Percentiles rank a stretch among this genome's conserved stretches.
These are phyloP conservation scores for Malassezia equina DNA, from an alignment of 1,284 basidiomycete species.

Conservation along the genomic window DNA sequence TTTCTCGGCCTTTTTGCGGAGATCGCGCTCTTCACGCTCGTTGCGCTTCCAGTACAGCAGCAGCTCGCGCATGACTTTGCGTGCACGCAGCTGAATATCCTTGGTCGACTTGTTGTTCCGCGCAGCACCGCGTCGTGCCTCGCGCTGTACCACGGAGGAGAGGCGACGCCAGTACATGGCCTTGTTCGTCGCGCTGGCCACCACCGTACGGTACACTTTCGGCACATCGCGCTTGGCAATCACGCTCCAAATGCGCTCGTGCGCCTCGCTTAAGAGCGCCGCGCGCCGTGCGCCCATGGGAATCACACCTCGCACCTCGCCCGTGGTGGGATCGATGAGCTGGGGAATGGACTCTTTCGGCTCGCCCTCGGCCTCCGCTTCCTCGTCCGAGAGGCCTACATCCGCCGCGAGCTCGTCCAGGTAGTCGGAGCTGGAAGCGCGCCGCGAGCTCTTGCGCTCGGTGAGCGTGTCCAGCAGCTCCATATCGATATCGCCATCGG, in stretches of 20 bases:
- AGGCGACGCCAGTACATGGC: conserved; percentile 64
- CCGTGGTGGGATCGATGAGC: conserved; percentile 16
- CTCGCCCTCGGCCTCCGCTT: conserved; percentile 19
- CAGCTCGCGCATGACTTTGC: conserved; percentile 71
- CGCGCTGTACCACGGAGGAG: conserved; percentile 63
- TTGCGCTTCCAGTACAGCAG: conserved; percentile 96
- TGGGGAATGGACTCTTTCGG: conserved; percentile 19
- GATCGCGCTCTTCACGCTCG: conserved; percentile 79
- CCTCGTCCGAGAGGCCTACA: conserved; percentile 16
- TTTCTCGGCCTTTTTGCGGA: conserved; percentile 85
- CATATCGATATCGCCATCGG: conserved; percentile 35
- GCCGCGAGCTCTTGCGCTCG: conserved; percentile 16
- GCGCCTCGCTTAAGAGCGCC: conserved; percentile 41
- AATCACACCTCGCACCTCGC: conserved; percentile 25
- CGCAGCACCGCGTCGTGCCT: conserved; percentile 70
- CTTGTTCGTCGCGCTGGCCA: conserved; percentile 38
- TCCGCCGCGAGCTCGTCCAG: conserved; percentile 24
- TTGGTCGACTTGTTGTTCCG: conserved; percentile 73
- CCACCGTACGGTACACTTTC: conserved; percentile 44
- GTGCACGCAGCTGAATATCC: conserved; percentile 75
- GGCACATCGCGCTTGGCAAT: conserved; percentile 47
- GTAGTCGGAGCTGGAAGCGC: conserved; percentile 3
- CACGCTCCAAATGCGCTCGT: conserved; percentile 43
- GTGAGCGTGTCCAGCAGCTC: conserved; percentile 39
- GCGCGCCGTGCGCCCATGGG: conserved; percentile 33